These are phyloP conservation scores for Closterium sp. DNA, from an alignment of 139 green algal species.

Conservation along the genomic window DNA sequence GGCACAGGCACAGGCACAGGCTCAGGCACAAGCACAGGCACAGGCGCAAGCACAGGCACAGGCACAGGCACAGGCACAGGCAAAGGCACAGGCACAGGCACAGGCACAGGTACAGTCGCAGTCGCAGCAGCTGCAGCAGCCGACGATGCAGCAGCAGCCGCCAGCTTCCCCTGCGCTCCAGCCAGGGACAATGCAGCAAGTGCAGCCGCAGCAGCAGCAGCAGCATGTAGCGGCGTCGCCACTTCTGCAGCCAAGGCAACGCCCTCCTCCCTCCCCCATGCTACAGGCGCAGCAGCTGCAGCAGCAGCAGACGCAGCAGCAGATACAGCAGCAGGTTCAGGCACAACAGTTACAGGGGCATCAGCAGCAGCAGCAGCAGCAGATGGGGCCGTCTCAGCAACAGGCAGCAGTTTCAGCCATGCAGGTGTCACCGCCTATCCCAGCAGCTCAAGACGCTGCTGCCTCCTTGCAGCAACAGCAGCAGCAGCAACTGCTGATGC, in stretches of 20 bases:
- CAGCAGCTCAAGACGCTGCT: background rate
- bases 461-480: background rate
- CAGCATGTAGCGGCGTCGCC: background rate
- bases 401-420: background rate
- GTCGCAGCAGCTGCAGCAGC: background rate
- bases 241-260: background rate
- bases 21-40: background rate
- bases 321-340: background rate
- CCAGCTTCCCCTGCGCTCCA: background rate
- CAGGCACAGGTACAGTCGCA: background rate
- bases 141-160: background rate
- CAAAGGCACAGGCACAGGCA: too few relatives aligned
- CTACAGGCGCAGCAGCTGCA: background rate
- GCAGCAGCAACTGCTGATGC: background rate
- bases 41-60: background rate
- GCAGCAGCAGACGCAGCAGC: background rate
- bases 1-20: background rate
- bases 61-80: background rate
- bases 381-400: background rate
- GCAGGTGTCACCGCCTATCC: background rate
- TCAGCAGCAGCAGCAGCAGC: conserved; percentile 1
- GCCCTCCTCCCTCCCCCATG: background rate
- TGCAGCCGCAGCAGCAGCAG: background rate
- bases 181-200: background rate
- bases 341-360: background rate